These are phyloP conservation scores for Liquidambar formosana DNA, from an alignment of 164 flowering plant species.

Conservation along the genomic window DNA sequence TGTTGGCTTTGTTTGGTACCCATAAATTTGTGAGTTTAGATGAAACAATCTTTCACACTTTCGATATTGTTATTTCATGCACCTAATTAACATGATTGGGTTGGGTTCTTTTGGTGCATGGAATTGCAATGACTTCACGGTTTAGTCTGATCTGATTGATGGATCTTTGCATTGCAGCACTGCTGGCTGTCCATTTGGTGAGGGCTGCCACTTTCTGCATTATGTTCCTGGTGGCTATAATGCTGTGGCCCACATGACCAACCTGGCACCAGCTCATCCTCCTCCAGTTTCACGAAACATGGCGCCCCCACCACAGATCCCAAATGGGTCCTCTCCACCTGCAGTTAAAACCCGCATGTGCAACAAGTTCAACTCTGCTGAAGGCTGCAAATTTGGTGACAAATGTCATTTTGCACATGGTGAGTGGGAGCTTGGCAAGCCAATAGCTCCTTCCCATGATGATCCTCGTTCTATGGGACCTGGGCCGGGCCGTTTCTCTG, in stretches of 20 bases:
- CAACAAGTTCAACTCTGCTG: slow-evolving; percentile 65
- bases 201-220: slow-evolving; percentile 85
- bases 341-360: slow-evolving; percentile 64
- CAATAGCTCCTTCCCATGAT: slow-evolving; percentile 41
- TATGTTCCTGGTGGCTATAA: slow-evolving; percentile 81
- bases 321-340: slow-evolving; percentile 41
- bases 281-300: slow-evolving; percentile 38
- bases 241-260: slow-evolving; percentile 76
- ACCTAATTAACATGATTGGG: too few relatives aligned
- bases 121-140: background rate
- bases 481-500: slow-evolving; percentile 33
- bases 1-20: too few relatives aligned
- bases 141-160: background rate
- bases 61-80: too few relatives aligned
- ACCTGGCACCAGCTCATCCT: slow-evolving; percentile 37
- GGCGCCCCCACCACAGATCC: slow-evolving; percentile 28
- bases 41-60: too few relatives aligned
- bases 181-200: slow-evolving; percentile 90
- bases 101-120: too few relatives aligned
- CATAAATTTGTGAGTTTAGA: too few relatives aligned
- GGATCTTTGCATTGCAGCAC: slow-evolving; percentile 52
- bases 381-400: slow-evolving; percentile 94
- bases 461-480: slow-evolving; percentile 49
- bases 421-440: slow-evolving; percentile 84
- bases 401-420: slow-evolving; percentile 89